These are phyloP conservation scores for Venturia effusa DNA, from an alignment of 2,329 filamentous ascomycete genomes.

Conservation along the genomic window DNA sequence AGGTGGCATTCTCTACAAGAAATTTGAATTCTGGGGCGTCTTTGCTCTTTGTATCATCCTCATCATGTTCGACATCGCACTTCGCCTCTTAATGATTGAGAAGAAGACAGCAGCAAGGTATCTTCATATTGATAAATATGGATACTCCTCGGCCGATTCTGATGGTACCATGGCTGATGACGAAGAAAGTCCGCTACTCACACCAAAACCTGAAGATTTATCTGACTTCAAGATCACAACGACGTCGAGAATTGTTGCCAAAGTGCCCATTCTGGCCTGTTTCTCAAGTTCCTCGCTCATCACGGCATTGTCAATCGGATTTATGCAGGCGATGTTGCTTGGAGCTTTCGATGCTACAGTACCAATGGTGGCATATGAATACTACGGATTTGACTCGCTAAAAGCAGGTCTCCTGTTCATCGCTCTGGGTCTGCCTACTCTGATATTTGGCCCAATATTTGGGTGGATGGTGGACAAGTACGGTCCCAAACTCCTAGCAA, in stretches of 20 bases:
- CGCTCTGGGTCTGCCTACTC: slow-evolving; percentile 32
- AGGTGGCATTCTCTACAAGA: slow-evolving; percentile 50
- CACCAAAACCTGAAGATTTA: slow-evolving; percentile 7
- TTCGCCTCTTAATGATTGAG: slow-evolving; percentile 52
- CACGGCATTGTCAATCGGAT: slow-evolving; percentile 26
- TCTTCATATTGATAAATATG: slow-evolving; percentile 27
- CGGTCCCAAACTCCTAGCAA: slow-evolving; percentile 32
- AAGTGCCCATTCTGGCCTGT: slow-evolving; percentile 38
- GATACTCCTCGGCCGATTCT: background rate
- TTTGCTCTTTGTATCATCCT: slow-evolving; percentile 46
- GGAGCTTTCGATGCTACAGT: slow-evolving; percentile 38
- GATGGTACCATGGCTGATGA: background rate
- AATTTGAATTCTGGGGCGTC: slow-evolving; percentile 43
- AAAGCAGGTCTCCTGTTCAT: slow-evolving; percentile 35
- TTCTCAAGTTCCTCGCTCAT: slow-evolving; percentile 23
- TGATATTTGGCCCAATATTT: slow-evolving; percentile 35
- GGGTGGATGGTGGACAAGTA: slow-evolving; percentile 38
- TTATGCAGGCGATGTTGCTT: slow-evolving; percentile 33
- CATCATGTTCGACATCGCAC: slow-evolving; percentile 46
- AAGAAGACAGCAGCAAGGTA: slow-evolving; percentile 40
- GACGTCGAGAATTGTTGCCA: slow-evolving; percentile 28
- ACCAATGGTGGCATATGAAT: slow-evolving; percentile 31
- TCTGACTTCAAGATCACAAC: slow-evolving; percentile 31
- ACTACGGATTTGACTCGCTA: slow-evolving; percentile 35
- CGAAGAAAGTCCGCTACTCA: slow-evolving; percentile 19